Conservation (phyloP, 192 early-diverging fungal species). For the Coemansia umbellata region DNA sequence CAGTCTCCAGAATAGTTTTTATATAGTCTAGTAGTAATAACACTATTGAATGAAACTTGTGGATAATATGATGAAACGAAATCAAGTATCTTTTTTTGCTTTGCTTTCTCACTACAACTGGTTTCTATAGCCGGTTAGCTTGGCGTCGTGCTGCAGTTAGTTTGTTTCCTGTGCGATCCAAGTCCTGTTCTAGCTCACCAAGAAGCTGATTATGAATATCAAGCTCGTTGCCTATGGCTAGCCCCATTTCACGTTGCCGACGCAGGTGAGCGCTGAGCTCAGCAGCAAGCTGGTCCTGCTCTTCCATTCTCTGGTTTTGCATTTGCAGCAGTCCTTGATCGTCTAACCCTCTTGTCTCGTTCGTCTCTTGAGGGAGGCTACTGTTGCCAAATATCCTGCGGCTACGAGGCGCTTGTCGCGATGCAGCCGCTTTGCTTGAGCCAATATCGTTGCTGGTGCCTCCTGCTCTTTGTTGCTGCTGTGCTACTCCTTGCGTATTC, state of each 20-base stretch:
- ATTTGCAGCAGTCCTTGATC: slow-evolving; percentile 70
- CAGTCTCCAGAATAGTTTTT: no score
- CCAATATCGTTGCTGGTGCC: not conserved
- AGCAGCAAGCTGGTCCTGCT: slow-evolving; percentile 77
- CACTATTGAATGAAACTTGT: no score
- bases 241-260: slow-evolving; percentile 83
- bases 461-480: slow-evolving; percentile 10
- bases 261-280: slow-evolving; percentile 71
- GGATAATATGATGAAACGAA: no score
- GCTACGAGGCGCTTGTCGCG: slow-evolving; percentile 26
- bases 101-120: no score
- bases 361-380: slow-evolving; percentile 66
- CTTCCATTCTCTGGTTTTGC: slow-evolving; percentile 72
- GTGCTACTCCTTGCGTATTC: slow-evolving; percentile 11
- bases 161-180: slow-evolving; percentile 73
- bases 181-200: slow-evolving; percentile 74
- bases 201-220: slow-evolving; percentile 88
- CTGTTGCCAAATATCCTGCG: slow-evolving; percentile 72
- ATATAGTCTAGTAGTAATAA: no score
- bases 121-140: slow-evolving; percentile 66
- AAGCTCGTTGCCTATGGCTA: slow-evolving; percentile 83
- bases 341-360: slow-evolving; percentile 71
- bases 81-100: no score
- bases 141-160: slow-evolving; percentile 76
- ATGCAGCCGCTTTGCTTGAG: not conserved